Base-by-base conservation (phyloP, 2,329 filamentous ascomycete species). In the Fusarium buharicum region DNA sequence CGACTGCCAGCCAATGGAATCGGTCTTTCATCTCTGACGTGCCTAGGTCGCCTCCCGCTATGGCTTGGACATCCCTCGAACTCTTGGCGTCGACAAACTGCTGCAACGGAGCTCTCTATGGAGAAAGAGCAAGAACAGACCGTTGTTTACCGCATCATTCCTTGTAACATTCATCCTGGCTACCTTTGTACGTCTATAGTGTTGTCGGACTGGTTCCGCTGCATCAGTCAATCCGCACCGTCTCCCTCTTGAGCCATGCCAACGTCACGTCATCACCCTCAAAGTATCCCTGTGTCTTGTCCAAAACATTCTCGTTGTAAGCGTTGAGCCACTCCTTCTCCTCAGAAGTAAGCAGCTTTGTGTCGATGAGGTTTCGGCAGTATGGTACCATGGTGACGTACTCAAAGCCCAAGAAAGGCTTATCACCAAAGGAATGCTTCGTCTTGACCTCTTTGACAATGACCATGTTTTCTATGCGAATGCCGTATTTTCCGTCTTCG, bases 361-460 rank as follows among this genome's bases (percentile, higher is more conserved):
- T 79, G 69, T 98, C 91, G 63, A 97, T 93, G 64, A 99, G 80
- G 60, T 92, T 97, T 59, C 88, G 86, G 78, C 94, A 97, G 77
- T 97, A 93, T 0, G 95, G 95, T 16, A 94, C 92, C 92, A 99
- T 92, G 0, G 95, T 99, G 65, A 98, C 93, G 76, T 96, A 92
- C 79, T 99, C 94, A 68, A 99, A 99, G 4, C 93, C 93, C 31
- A 98, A 81, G 78, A 91, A 99, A 3, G 93, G 90, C 79, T 96
- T 97, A 70, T 97, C 94, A 17, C 93, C 94, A 73, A 98, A 98
- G 31, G 88, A 87, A 76, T 96, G 85, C 60, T 89, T 88, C 5
- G 94, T 97, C 76, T 93, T 82, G n/a, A 90, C 89, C 74, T 97
- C 93, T 66, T 86, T 90, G 27, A 96, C 92, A 82, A 98, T 90